These are phyloP conservation scores for Luvunga scandens DNA, from an alignment of 345 rosid genomes.

Conservation along the genomic window DNA sequence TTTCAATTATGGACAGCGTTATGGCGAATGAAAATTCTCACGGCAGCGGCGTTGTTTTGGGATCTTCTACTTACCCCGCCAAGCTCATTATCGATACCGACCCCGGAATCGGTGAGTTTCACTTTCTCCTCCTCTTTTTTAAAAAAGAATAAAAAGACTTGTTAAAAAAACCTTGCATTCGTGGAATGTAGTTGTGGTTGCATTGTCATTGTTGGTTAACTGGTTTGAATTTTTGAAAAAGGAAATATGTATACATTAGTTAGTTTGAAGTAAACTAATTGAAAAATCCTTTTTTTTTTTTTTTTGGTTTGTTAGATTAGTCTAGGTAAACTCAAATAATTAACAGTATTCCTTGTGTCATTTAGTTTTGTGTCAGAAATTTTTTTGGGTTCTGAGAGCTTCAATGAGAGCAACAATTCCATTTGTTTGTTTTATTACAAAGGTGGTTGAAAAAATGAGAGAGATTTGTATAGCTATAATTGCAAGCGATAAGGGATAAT, in stretches of 20 bases:
- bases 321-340: not conserved
- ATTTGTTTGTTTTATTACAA: not conserved
- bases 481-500: not conserved
- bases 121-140: not conserved
- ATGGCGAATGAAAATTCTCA: constrained; percentile 18
- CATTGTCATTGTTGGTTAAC: not conserved
- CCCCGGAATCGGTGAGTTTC: constrained; percentile 87
- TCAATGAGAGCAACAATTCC: not conserved
- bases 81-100: constrained; percentile 97
- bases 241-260: no score
- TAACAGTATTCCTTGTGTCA: not conserved
- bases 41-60: constrained; percentile 24
- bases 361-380: not conserved
- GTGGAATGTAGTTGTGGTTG: not conserved
- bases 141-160: no score
- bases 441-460: not conserved
- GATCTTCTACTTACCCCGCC: constrained; percentile 26
- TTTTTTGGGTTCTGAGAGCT: not conserved
- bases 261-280: not conserved
- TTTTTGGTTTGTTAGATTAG: not conserved
- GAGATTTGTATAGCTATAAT: not conserved
- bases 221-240: no score
- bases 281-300: not conserved
- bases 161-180: no score
- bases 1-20: constrained; percentile 26